These are phyloP conservation scores for Hanseniaspora clermontiae DNA, from an alignment of 805 yeast genomes.

Conservation along the genomic window DNA sequence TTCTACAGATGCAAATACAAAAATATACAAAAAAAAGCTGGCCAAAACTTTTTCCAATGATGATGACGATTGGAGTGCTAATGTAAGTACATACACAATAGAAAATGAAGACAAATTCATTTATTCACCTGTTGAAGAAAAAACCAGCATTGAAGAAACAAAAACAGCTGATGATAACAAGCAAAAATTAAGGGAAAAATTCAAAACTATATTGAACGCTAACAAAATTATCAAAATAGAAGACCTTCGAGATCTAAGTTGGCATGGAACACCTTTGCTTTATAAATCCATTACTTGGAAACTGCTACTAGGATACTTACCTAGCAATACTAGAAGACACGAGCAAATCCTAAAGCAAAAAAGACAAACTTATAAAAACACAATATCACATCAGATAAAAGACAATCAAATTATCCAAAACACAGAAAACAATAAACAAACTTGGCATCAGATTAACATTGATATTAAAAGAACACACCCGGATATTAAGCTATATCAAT, in stretches of 20 bases:
- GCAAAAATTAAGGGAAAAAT: constrained; percentile 36
- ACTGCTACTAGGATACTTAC: constrained; percentile 74
- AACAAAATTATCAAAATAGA: constrained; percentile 48
- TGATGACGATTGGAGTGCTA: constrained; percentile 10
- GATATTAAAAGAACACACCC: constrained; percentile 95
- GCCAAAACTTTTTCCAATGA: neutral
- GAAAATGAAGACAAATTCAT: constrained; percentile 11
- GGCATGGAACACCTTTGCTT: constrained; percentile 87
- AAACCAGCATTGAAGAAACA: neutral
- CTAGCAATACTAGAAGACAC: constrained; percentile 71
- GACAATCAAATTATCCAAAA: constrained; percentile 34
- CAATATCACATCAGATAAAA: constrained; percentile 30
- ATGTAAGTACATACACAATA: constrained; percentile 11
- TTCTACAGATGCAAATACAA: neutral
- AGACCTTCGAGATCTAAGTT: constrained; percentile 64
- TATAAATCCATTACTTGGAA: constrained; percentile 84
- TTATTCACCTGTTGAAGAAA: neutral
- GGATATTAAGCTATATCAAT: constrained; percentile 57
- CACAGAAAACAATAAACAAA: constrained; percentile 53
- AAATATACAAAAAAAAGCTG: neutral
- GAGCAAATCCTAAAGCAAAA: constrained; percentile 58
- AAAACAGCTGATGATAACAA: constrained; percentile 19
- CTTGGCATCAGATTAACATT: constrained; percentile 92
- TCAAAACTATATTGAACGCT: constrained; percentile 46
- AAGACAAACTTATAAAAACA: constrained; percentile 72